Percentiles rank a stretch among this genome's conserved stretches.
Conservation (phyloP, 73 alveolate species). For the Breviolum minutum region DNA sequence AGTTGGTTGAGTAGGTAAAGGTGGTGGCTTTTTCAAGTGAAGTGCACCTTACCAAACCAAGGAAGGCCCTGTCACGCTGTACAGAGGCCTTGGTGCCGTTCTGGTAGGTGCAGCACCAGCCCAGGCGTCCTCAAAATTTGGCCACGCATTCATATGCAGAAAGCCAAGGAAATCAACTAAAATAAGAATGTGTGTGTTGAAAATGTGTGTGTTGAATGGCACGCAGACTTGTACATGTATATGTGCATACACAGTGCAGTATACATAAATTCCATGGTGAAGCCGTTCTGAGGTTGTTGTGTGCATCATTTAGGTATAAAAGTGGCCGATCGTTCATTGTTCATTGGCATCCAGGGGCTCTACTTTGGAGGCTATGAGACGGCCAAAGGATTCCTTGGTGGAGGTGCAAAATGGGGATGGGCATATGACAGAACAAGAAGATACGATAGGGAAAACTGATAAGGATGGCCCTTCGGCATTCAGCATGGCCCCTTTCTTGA, state of each 20-base stretch:
- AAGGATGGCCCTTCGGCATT: too few relatives aligned
- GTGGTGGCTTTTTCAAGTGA: background rate
- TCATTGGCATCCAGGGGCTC: conserved; percentile 45
- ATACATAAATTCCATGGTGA: background rate
- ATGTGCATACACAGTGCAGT: too few relatives aligned
- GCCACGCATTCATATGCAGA: background rate
- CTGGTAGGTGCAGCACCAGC: conserved; percentile 93
- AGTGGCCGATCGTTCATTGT: background rate
- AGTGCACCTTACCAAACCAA: background rate
- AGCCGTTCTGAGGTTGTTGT: background rate
- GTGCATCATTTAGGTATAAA: too few relatives aligned
- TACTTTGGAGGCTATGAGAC: conserved; percentile 95
- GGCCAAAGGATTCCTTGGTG: conserved; percentile 63
- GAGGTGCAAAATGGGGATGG: background rate
- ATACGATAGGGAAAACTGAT: too few relatives aligned
- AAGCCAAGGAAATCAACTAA: too few relatives aligned
- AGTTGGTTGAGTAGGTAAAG: background rate
- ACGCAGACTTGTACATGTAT: too few relatives aligned
- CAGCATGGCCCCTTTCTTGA: too few relatives aligned
- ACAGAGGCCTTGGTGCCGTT: conserved; percentile 86
- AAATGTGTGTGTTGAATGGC: too few relatives aligned
- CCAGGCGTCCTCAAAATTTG: background rate
- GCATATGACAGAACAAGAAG: too few relatives aligned
- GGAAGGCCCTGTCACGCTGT: conserved; percentile 85
- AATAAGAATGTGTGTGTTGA: too few relatives aligned